These are phyloP conservation scores for Phytopythium kandeliae DNA, from an alignment of 352 stramenopile species.

Conservation along the genomic window DNA sequence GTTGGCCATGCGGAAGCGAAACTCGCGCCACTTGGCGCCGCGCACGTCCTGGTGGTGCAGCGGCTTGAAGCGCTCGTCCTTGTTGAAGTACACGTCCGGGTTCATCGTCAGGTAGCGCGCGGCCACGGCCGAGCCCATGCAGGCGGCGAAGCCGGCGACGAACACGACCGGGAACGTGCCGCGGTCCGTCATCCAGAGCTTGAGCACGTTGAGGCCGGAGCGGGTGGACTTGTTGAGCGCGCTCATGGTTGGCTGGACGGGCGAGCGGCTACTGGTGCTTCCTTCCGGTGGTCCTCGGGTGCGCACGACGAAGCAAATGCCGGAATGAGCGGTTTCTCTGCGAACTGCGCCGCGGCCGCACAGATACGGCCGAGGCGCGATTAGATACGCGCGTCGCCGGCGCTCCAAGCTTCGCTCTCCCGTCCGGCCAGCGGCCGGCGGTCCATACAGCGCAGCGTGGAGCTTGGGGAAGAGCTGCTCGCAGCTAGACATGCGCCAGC, in stretches of 20 bases:
- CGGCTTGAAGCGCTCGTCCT: slow-evolving; percentile 38
- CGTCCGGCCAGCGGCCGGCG: too few species aligned
- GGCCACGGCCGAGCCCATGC: slow-evolving; percentile 24
- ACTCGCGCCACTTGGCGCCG: slow-evolving; percentile 44
- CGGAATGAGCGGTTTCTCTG: slow-evolving; percentile 1
- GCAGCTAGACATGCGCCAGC: slow-evolving; percentile 1
- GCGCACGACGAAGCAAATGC: not conserved
- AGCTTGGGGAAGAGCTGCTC: not conserved
- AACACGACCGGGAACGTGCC: slow-evolving; percentile 59
- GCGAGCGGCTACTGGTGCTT: too few species aligned
- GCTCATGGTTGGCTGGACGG: slow-evolving; percentile 1
- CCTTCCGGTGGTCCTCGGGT: not conserved
- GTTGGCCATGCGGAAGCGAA: slow-evolving; percentile 64
- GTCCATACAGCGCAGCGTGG: too few species aligned
- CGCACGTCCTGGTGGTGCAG: slow-evolving; percentile 44
- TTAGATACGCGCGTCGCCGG: not conserved
- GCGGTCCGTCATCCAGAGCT: slow-evolving; percentile 59
- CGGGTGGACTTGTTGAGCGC: slow-evolving; percentile 14
- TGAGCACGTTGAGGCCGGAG: slow-evolving; percentile 33
- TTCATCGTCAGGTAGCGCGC: slow-evolving; percentile 42
- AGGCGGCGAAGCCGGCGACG: slow-evolving; percentile 27
- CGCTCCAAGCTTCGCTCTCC: not conserved
- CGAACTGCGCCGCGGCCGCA: not conserved
- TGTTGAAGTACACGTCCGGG: slow-evolving; percentile 65
- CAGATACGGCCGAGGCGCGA: not conserved